phyloP scores from a whole-genome alignment of 306 rosid species.

The Cicer bijugum region DNA sequence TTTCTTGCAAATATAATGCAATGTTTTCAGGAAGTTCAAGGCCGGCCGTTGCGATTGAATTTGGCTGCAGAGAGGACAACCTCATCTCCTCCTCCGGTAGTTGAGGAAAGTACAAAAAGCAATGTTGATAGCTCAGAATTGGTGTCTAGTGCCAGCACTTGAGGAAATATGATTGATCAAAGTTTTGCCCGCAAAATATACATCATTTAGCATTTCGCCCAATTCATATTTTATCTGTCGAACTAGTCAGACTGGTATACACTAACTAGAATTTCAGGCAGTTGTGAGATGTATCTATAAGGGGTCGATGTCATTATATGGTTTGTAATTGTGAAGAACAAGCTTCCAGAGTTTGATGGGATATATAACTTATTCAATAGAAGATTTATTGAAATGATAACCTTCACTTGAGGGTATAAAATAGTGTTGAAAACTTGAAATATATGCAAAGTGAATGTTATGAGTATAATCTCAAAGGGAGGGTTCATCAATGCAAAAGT shows the following conservation, averaged over 20 bases:
- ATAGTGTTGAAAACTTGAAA: not conserved
- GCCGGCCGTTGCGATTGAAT: constrained; percentile 74
- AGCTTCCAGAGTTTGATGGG: constrained; percentile 11
- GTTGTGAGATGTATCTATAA: constrained; percentile 34
- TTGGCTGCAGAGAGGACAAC: constrained; percentile 55
- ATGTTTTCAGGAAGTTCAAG: constrained; percentile 73
- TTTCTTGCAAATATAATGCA: constrained; percentile 23
- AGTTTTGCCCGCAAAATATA: constrained; percentile 41
- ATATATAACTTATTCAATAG: constrained; percentile 14
- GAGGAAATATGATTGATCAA: constrained; percentile 42
- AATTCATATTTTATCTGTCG: constrained; percentile 5
- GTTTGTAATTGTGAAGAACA: constrained; percentile 38
- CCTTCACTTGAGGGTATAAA: not conserved
- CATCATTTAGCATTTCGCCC: constrained; percentile 11
- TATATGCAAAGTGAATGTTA: not conserved
- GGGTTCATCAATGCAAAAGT: not conserved
- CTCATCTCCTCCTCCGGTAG: constrained; percentile 47
- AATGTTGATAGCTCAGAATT: constrained; percentile 56
- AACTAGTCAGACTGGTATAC: constrained; percentile 33
- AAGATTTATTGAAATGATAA: constrained; percentile 17
- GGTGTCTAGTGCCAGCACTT: constrained; percentile 64
- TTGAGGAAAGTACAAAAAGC: constrained; percentile 42
- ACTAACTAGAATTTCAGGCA: constrained; percentile 38
- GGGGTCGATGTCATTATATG: constrained; percentile 20
- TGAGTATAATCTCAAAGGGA: not conserved